These are phyloP conservation scores for Cenchrus purpureus DNA, from an alignment of 176 grass and related monocot genomes.

Conservation along the genomic window DNA sequence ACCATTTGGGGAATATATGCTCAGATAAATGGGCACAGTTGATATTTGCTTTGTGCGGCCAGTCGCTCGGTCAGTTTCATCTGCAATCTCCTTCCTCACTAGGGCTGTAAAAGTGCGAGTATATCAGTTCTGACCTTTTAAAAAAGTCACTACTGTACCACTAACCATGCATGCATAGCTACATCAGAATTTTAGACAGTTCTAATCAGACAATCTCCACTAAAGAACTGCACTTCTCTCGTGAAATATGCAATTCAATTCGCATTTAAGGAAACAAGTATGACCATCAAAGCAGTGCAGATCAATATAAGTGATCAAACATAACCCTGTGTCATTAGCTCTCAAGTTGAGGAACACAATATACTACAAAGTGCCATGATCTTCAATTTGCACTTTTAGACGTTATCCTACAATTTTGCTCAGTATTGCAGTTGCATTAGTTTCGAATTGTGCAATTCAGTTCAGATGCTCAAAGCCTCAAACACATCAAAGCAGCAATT, in stretches of 20 bases:
- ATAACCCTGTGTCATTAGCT: background rate
- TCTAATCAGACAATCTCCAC: background rate
- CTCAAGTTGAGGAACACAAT: background rate
- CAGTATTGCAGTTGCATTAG: background rate
- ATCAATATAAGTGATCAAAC: conserved; percentile 8
- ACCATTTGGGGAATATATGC: conserved; percentile 81
- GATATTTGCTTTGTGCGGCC: conserved; percentile 80
- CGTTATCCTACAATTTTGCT: background rate
- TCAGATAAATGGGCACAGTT: conserved; percentile 78
- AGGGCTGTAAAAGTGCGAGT: conserved; percentile 44
- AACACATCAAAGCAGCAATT: background rate
- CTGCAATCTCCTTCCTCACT: conserved; percentile 86
- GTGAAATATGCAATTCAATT: background rate
- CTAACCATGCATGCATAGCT: background rate
- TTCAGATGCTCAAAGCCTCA: background rate
- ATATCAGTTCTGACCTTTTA: background rate
- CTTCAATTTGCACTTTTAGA: background rate
- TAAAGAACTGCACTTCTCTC: background rate
- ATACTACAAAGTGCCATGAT: background rate
- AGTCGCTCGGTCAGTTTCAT: conserved; percentile 85
- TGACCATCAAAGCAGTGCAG: conserved; percentile 15
- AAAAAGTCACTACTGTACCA: background rate
- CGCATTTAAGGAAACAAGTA: background rate
- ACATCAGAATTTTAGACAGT: background rate
- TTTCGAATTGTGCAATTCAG: background rate